These are phyloP conservation scores for Phytophthora melonis DNA, from an alignment of 352 stramenopile genomes.

Conservation along the genomic window DNA sequence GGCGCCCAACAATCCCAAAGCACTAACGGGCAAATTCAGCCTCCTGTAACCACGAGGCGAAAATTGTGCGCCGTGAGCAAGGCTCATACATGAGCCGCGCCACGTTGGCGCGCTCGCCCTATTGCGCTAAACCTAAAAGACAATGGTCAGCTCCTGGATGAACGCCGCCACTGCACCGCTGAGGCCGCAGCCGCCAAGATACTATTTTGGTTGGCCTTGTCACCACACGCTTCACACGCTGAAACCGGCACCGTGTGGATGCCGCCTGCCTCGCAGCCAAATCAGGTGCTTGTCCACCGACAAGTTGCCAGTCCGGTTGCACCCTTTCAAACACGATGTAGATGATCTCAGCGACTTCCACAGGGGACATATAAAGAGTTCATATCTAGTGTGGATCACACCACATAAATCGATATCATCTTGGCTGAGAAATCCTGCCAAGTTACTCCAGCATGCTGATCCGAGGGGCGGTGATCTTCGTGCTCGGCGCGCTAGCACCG, in stretches of 20 bases:
- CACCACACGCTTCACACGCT: constrained; percentile 12
- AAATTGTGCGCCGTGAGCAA: constrained; percentile 7
- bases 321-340: too few relatives aligned
- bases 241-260: constrained; percentile 9
- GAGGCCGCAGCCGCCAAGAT: not conserved
- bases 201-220: not conserved
- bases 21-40: constrained; percentile 20
- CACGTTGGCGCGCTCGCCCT: constrained; percentile 12
- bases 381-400: not conserved
- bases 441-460: constrained; percentile 6
- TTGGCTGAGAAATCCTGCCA: too few relatives aligned
- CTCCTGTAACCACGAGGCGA: constrained; percentile 14
- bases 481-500: constrained; percentile 6
- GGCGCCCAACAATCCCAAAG: constrained; percentile 21
- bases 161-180: too few relatives aligned
- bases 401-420: not conserved
- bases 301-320: too few relatives aligned
- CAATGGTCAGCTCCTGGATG: too few relatives aligned
- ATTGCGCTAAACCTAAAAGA: not conserved
- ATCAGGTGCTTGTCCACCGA: too few relatives aligned
- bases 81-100: constrained; percentile 13
- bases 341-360: too few relatives aligned
- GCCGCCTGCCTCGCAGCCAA: too few relatives aligned
- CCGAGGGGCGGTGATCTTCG: constrained; percentile 11
- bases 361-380: too few relatives aligned